Evolutionary conservation across 305 asterid genomes (phyloP).

Genomic region (Fraxinus sp.): DNA sequence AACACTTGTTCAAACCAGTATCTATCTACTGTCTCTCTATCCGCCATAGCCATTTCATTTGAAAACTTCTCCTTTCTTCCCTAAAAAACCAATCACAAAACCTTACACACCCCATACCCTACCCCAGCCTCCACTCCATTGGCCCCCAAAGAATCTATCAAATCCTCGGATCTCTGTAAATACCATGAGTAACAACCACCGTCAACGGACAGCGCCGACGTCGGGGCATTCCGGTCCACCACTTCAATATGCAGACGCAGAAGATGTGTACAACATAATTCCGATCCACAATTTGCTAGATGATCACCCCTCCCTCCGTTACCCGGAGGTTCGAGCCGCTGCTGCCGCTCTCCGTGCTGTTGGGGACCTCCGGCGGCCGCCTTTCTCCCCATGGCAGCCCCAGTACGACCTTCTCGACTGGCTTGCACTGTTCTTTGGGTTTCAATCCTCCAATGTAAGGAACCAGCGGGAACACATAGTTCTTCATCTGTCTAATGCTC

Average conservation of each 20-base stretch:
- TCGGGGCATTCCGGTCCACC: slow-evolving; percentile 26
- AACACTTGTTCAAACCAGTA: not conserved
- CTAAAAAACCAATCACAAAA: not conserved
- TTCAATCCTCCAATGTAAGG: slow-evolving; percentile 41
- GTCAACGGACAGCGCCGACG: slow-evolving; percentile 34
- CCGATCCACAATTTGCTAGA: slow-evolving; percentile 46
- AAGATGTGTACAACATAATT: slow-evolving; percentile 41
- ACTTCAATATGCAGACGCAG: slow-evolving; percentile 3
- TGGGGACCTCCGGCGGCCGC: slow-evolving; percentile 47
- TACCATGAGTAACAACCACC: slow-evolving; percentile 37
- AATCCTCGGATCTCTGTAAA: slow-evolving; percentile 26
- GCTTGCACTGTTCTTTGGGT: slow-evolving; percentile 44
- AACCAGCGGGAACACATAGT: slow-evolving; percentile 52
- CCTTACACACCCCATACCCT: not conserved
- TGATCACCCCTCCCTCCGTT: slow-evolving; percentile 54
- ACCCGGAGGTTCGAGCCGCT: slow-evolving; percentile 55
- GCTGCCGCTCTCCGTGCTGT: slow-evolving; percentile 36
- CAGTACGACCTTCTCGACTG: slow-evolving; percentile 47
- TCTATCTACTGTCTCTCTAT: not conserved
- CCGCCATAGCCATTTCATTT: not conserved
- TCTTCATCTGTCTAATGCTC: slow-evolving; percentile 33
- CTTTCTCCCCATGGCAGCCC: slow-evolving; percentile 34
- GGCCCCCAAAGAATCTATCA: not conserved
- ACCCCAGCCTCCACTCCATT: not conserved
- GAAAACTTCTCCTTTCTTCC: not conserved